These are phyloP conservation scores for Candida buenavistaensis DNA, from an alignment of 1,139 yeast genomes.

Conservation along the genomic window DNA sequence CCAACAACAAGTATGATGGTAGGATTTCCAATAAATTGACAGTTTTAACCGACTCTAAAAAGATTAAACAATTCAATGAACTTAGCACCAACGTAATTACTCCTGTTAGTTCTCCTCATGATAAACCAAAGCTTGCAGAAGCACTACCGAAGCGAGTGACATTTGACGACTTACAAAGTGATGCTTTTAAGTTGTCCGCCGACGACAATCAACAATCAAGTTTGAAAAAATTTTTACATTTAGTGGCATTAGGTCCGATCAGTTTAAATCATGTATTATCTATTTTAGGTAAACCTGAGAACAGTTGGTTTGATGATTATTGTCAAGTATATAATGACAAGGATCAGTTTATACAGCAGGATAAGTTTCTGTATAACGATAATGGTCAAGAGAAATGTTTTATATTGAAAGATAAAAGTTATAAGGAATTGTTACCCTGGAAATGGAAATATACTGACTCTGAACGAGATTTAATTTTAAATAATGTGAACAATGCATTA, in stretches of 20 bases:
- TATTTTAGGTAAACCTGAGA: constrained; percentile 12
- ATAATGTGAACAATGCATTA: constrained; percentile 40
- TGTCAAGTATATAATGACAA: constrained; percentile 34
- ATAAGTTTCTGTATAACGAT: constrained; percentile 28
- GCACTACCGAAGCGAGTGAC: no score
- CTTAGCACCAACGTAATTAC: constrained; percentile 2
- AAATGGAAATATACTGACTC: constrained; percentile 35
- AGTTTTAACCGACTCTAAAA: constrained; percentile 32
- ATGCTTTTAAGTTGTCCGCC: constrained; percentile 10
- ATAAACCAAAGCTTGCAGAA: no score
- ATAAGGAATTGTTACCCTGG: constrained; percentile 45
- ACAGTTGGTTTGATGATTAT: constrained; percentile 18
- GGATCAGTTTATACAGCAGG: constrained; percentile 34
- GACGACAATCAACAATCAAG: constrained; percentile 24
- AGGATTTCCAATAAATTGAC: constrained; percentile 33
- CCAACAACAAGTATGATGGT: constrained; percentile 25
- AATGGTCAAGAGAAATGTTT: constrained; percentile 10
- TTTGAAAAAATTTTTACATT: constrained; percentile 29
- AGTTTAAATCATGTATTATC: constrained; percentile 14
- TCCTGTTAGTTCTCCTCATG: constrained; percentile 1
- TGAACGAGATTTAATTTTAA: constrained; percentile 34
- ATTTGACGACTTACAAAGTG: no score
- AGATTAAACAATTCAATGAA: constrained; percentile 21
- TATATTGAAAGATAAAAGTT: constrained; percentile 42
- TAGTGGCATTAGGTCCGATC: constrained; percentile 43